These are phyloP conservation scores for Echinosophora koreensis DNA, from an alignment of 306 rosid species.

Conservation along the genomic window DNA sequence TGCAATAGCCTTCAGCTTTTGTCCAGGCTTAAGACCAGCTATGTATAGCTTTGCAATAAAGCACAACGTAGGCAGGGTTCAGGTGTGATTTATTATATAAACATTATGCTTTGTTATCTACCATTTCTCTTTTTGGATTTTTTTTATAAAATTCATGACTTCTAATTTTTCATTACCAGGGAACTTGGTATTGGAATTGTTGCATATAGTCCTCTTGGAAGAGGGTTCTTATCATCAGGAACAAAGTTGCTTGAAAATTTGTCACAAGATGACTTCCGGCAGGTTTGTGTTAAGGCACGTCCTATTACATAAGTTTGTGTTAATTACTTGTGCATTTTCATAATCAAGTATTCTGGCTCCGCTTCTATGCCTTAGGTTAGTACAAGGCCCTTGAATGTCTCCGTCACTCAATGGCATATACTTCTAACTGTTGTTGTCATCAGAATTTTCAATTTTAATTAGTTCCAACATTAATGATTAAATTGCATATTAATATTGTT, in stretches of 20 bases:
- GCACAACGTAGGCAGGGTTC: not conserved
- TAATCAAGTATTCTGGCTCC: not conserved
- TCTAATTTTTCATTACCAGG: slow-evolving; percentile 37
- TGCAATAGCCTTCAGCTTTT: too few species aligned
- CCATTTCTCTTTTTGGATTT: not conserved
- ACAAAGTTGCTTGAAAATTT: slow-evolving; percentile 51
- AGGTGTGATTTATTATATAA: slow-evolving; percentile 43
- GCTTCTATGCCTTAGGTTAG: not conserved
- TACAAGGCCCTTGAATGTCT: slow-evolving; percentile 16
- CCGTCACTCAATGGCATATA: not conserved
- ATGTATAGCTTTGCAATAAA: too few species aligned
- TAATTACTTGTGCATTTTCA: not conserved
- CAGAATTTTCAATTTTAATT: not conserved
- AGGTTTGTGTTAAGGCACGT: slow-evolving; percentile 50
- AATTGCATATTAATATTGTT: not conserved
- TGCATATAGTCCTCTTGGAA: slow-evolving; percentile 75
- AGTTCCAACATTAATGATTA: not conserved
- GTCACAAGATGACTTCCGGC: slow-evolving; percentile 48
- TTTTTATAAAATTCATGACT: not conserved
- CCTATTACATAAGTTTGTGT: not conserved
- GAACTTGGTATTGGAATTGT: slow-evolving; percentile 76
- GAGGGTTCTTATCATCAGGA: slow-evolving; percentile 71
- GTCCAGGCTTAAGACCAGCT: too few species aligned
- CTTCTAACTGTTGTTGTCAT: not conserved
- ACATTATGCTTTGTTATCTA: not conserved